Evolutionary conservation across 495 filamentous ascomycete species (phyloP).

Genomic region (Sporormia fimetaria): DNA sequence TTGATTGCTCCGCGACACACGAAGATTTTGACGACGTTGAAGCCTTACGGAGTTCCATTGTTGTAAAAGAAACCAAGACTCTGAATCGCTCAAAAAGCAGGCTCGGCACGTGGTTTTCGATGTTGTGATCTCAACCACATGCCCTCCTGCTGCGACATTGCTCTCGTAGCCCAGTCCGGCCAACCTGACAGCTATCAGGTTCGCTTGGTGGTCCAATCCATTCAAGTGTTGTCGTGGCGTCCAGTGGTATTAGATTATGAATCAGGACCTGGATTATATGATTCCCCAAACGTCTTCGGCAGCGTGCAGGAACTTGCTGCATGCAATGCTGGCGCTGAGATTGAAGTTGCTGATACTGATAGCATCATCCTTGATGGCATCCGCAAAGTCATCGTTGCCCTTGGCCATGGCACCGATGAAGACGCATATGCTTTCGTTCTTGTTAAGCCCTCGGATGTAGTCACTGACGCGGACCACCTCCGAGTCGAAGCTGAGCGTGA

Average conservation of each 20-base stretch:
- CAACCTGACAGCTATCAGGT: not conserved
- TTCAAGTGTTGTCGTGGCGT: not conserved
- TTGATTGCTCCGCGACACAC: slow-evolving; percentile 55
- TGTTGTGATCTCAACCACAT: slow-evolving; percentile 43
- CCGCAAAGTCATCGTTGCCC: slow-evolving; percentile 88
- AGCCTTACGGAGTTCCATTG: slow-evolving; percentile 60
- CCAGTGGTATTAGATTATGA: slow-evolving; percentile 11
- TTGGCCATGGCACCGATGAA: slow-evolving; percentile 99
- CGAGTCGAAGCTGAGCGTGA: slow-evolving; percentile 87
- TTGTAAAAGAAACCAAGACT: slow-evolving; percentile 73
- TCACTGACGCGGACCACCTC: slow-evolving; percentile 76
- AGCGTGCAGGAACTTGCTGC: slow-evolving; percentile 98
- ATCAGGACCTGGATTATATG: slow-evolving; percentile 42
- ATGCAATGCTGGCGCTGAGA: slow-evolving; percentile 90
- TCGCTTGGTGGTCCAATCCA: not conserved
- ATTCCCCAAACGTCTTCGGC: slow-evolving; percentile 95
- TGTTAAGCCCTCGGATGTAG: slow-evolving; percentile 65
- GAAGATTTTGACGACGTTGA: slow-evolving; percentile 67
- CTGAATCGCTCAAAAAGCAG: slow-evolving; percentile 40
- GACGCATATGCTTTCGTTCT: slow-evolving; percentile 88
- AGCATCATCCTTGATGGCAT: slow-evolving; percentile 86
- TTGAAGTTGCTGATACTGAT: slow-evolving; percentile 98
- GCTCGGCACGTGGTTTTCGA: slow-evolving; percentile 32
- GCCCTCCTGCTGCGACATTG: slow-evolving; percentile 25
- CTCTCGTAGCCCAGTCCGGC: slow-evolving; percentile 15